Base-by-base conservation (phyloP, 805 yeast species). In the Wickerhamiella spandovensis region DNA sequence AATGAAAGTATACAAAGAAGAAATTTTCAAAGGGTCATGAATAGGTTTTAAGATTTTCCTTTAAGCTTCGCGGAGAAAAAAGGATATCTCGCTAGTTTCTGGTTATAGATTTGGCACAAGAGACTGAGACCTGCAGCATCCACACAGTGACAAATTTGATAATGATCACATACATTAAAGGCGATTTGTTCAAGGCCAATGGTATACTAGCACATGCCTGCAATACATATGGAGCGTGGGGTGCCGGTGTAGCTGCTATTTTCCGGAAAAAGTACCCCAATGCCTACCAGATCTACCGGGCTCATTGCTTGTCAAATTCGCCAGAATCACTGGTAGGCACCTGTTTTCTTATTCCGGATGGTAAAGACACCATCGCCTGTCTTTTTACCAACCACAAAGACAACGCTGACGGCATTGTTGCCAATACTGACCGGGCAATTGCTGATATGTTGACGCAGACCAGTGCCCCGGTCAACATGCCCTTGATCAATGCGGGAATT, bases 151-250 rank as follows among this genome's bases (percentile, higher is more conserved):
- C 41, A 28, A 28, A 28, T 25, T 6, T 6, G 17, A 22, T 8
- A 23, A 51, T 52, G 51, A 50, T 60, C 30, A 49, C 46, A 13
- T 79, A 81, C 62, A 64, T 74, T 35, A 67, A 69, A 42, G 87
- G 86, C 0, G 84, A 82, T 56, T 61, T 82, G 8, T 79, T 82
- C 54, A 55, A 62, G 0, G 55, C 63, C 0, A 52, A 57, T 4
- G 61, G 79, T 0, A 67, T 83, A 2, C 62, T 85, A 4, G 83
- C 83, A 1, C 95, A 86, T 61, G 79, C 95, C 0, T 86, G 95
- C 60, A 86, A 86, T 61, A 79, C 87, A 38, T 69, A 71, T 23
- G 95, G 95, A 0, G 59, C 71, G 1, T 86, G 95, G 95, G 92
- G 92, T 3, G 90, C 85, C 2, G 95, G 95, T 0, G 75, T 86